These are phyloP conservation scores for Neurospora discreta DNA, from an alignment of 495 filamentous ascomycete species.

Conservation along the genomic window DNA sequence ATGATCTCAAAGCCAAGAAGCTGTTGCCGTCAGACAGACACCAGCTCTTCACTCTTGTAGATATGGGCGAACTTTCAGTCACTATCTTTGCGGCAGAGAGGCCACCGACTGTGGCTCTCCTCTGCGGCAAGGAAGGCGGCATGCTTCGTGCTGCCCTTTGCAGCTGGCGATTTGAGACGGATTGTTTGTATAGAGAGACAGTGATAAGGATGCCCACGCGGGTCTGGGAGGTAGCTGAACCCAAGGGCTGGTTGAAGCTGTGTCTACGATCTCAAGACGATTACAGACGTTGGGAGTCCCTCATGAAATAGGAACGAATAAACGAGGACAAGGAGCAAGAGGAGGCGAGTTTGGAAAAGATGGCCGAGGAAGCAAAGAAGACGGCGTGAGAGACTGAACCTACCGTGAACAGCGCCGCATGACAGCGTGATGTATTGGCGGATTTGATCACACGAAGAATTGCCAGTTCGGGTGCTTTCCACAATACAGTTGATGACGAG, in stretches of 20 bases:
- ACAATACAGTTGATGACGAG: neutral
- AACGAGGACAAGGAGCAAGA: neutral
- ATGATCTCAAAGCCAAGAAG: neutral
- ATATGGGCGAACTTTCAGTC: slow-evolving; percentile 25
- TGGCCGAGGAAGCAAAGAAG: neutral
- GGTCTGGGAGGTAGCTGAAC: neutral
- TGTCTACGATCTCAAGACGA: neutral
- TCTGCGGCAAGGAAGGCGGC: slow-evolving; percentile 30
- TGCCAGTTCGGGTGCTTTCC: neutral
- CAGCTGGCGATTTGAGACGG: slow-evolving; percentile 21
- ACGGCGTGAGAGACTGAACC: neutral
- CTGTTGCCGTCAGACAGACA: slow-evolving; percentile 5
- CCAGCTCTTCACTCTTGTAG: slow-evolving; percentile 25
- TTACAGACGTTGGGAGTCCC: neutral
- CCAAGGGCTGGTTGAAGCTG: neutral
- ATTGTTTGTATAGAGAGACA: slow-evolving; percentile 24
- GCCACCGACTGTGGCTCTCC: slow-evolving; percentile 20
- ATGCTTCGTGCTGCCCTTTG: slow-evolving; percentile 29
- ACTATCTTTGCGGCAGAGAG: slow-evolving; percentile 24
- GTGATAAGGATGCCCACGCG: slow-evolving; percentile 24
- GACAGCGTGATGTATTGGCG: neutral
- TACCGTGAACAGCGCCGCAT: neutral
- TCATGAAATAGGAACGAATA: neutral
- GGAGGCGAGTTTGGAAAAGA: neutral
- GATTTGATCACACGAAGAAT: neutral